A percentile compares a stretch with the other conserved stretches of the same genome.
phyloP scores from a whole-genome alignment of 169 alveolate species.

The Plasmodium ovale region DNA sequence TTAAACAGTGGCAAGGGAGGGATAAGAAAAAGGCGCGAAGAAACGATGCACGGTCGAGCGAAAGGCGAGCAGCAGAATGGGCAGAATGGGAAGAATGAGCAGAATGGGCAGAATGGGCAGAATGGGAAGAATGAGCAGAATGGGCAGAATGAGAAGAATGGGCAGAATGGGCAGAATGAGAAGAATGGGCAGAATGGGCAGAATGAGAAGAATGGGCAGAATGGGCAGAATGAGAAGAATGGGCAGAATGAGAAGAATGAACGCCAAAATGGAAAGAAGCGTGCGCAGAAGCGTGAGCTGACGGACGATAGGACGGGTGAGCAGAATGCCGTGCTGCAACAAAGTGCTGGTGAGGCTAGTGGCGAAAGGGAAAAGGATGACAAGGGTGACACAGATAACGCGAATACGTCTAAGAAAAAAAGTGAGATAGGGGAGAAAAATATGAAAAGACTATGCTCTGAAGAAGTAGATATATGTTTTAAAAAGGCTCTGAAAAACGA shows the following conservation, averaged over 20 bases:
- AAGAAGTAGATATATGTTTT: conserved; percentile 56
- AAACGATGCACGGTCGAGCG: not conserved
- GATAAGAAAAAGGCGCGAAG: not conserved
- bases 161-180: not conserved
- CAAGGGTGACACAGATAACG: not conserved
- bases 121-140: not conserved
- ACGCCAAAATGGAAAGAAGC: not conserved
- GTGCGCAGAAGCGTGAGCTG: not conserved
- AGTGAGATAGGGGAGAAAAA: not conserved
- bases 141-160: not conserved
- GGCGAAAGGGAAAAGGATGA: not conserved
- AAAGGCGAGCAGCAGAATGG: not conserved
- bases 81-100: not conserved
- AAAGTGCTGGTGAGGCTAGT: not conserved
- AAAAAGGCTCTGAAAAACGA: conserved; percentile 64
- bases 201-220: not conserved
- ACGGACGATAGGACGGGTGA: not conserved
- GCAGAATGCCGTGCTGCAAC: not conserved
- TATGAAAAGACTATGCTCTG: conserved; percentile 32
- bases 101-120: not conserved
- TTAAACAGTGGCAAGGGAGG: not conserved
- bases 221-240: not conserved
- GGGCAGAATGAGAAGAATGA: too few species aligned
- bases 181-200: not conserved
- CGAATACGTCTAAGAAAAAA: not conserved